Base-by-base conservation (phyloP, 345 rosid species). In the Melaleuca quinquenervia region DNA sequence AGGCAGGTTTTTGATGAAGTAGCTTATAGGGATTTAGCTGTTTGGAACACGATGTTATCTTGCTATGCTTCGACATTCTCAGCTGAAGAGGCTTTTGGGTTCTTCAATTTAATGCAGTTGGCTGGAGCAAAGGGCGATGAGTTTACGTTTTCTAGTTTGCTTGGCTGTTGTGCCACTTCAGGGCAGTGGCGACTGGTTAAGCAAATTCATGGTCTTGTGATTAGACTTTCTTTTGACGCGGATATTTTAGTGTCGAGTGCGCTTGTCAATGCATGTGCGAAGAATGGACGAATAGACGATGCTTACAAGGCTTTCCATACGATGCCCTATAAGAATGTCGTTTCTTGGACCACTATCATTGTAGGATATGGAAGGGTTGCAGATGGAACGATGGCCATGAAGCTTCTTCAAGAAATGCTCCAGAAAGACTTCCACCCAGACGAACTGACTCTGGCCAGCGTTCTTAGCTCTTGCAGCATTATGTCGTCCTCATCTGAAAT, bases 271-370 rank as follows among this genome's bases (percentile, higher is more conserved):
- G 92, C 91, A 93, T 95, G 93, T 89, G 92, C 90, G 2, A 95
- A 93, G 90, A 91, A 86, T 84, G 90, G 88, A 51, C 52, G 51
- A 41, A 86, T 90, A 64, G 87, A 85, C 36, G 93, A 91, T 82
- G 96, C 94, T 78, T 84, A 84, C 20, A 82, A 87, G 86, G 92
- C 89, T 88, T 95, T 94, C 85, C 91, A 93, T 78, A 86, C 64
- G 75, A 95, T 94, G 96, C 53, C 87, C 64, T 85, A 62, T 82
- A 94, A 91, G 87, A 94, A 91, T 89, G 88, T 91, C 15, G 95
- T 95, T 82, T 89, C 96, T 6, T 94, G 98, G 98, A 96, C 90
- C 48, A 92, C 93, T 6, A 90, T 94, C 91, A 89, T 94, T 55
- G 96, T 92, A 27, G 94, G 93, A 53, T 94, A 92, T 87, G 95